Evolutionary conservation across 2,329 filamentous ascomycete genomes (phyloP).

Genomic region (Neofusicoccum umdonicola): DNA sequence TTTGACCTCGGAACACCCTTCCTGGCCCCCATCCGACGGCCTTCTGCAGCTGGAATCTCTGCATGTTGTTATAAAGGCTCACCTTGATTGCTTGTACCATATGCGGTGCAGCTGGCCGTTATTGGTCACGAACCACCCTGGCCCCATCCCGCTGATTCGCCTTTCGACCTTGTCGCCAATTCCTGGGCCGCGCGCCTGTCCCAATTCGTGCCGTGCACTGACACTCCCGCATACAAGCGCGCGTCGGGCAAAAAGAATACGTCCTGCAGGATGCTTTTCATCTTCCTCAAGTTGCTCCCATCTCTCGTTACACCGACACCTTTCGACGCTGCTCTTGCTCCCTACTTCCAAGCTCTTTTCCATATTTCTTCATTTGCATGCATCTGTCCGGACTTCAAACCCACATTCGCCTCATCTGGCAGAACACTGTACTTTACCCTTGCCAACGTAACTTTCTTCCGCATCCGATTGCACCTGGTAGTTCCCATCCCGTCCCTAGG

Average conservation of each 20-base stretch:
- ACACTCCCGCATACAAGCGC: no score
- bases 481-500: background rate
- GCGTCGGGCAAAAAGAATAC: background rate
- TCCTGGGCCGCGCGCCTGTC: background rate
- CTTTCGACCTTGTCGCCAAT: background rate
- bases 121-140: background rate
- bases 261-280: background rate
- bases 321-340: background rate
- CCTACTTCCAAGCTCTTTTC: background rate
- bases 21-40: background rate
- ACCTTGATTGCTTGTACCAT: background rate
- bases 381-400: no score
- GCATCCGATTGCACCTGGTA: background rate
- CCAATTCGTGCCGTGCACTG: background rate
- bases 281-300: background rate
- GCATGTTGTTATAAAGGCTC: background rate
- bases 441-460: no score
- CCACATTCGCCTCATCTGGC: no score
- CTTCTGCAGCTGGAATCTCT: background rate
- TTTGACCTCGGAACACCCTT: background rate
- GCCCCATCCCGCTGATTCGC: background rate
- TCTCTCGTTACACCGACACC: background rate
- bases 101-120: background rate
- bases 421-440: no score
- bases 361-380: no score